Percentiles rank a stretch among this genome's conserved stretches.
These are phyloP conservation scores for Zopfochytrium polystomum DNA, from an alignment of 371 early-diverging fungal species.

Conservation along the genomic window DNA sequence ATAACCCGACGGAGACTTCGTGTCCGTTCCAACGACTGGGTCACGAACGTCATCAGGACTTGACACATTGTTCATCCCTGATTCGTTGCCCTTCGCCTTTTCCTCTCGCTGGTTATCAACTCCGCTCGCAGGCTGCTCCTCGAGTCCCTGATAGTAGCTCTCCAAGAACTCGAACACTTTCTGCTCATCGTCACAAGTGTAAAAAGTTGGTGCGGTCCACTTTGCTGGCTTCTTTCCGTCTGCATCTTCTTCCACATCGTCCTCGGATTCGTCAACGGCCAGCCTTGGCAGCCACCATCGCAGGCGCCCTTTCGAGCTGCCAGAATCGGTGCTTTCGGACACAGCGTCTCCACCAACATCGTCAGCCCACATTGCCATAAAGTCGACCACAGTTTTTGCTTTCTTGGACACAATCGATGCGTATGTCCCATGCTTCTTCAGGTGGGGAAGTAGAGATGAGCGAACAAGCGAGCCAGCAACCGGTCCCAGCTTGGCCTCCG, in stretches of 20 bases:
- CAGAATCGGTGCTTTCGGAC: no score
- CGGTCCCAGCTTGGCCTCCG: conserved; percentile 9
- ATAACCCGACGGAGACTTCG: no score
- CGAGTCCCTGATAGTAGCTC: conserved; percentile 16
- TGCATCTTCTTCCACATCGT: no score
- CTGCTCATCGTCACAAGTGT: conserved; percentile 25
- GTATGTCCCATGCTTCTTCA: conserved; percentile 13
- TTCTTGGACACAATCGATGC: conserved; percentile 8
- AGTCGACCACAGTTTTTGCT: conserved; percentile 13
- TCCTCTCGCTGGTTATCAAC: no score
- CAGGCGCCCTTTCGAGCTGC: no score
- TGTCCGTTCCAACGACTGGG: no score
- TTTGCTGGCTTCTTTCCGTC: no score
- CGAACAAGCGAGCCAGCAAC: conserved; percentile 4
- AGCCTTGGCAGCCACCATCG: no score
- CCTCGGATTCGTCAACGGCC: conserved; percentile 7
- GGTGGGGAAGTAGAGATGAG: conserved; percentile 11
- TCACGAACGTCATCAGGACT: no score
- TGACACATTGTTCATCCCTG: no score
- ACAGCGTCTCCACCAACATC: not conserved
- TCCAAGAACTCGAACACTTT: conserved; percentile 27
- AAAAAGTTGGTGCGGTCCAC: conserved; percentile 9
- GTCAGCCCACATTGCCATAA: conserved; percentile 13
- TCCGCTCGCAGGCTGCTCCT: no score
- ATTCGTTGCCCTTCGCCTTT: no score